Evolutionary conservation across 805 yeast genomes (phyloP), one percentile per base, ranked within the genome.

Genomic region (Candida gorgasii): DNA sequence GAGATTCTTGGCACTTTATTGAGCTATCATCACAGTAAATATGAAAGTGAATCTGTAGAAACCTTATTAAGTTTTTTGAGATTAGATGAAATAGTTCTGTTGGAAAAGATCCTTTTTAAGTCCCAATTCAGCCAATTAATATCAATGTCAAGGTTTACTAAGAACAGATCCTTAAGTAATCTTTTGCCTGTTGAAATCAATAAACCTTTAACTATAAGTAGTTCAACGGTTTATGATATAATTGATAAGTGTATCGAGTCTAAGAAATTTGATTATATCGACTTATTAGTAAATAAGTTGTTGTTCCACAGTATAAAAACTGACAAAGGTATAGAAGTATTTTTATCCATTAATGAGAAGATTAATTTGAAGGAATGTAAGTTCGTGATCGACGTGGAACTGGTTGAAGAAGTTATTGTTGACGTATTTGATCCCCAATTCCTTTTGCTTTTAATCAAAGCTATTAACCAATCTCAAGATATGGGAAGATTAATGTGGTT

Each of bases 401-500:
- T 26, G 14, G 24, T 42, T 2, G 40, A 49, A 13, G 46, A 52
- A 18, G 41, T 59, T 24, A 34, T 56, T 2, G 14, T 35, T 4
- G 46, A 42, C 15, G 38, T 63, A 3, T 59, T 64, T 39, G 51
- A 51, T 12, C 51, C 53, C 23, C 47, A 50, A 4, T 39, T 64
- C 15, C 42, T 64, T 37, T 47, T 50, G 17, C 36, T 62, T 4
- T 33, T 63, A 12, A 31, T 65, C 5, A 42, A 51, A 27, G 60
- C 59, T 2, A 53, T 62, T 24, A 37, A 48, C 8, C 47, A 50
- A 28, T 54, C 68, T 4, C 52, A 58, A 20, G 71, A 65, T 41
- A 38, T 54, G 39, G 69, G 69, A 3, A 44, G 71, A 30, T 47
- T 64, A 20, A 51, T 63, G 56, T 65, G 71, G 71, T 39, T 64